Evolutionary conservation across 176 grass and related monocot genomes (phyloP), one percentile per base, ranked within the genome.

Genomic region (Melocanna baccifera): DNA sequence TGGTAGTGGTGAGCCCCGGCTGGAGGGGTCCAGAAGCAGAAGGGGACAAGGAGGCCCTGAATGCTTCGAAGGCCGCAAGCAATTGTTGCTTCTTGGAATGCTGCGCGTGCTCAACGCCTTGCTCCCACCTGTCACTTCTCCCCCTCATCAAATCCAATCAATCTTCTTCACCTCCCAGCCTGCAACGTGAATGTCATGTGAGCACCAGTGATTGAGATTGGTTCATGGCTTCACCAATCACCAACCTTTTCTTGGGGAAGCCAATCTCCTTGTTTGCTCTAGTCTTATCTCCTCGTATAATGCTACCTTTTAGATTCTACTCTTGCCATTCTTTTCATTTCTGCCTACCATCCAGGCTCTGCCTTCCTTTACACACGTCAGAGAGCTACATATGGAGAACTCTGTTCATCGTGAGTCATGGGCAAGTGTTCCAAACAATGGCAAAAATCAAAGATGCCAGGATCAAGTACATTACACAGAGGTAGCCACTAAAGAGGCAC

Each of bases 21-120:
- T 7, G 30, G 26, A 48, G 18, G 41, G 58, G 7, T 12, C 70
- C 43, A 69, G 63, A 51, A 76, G 62, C 70, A 37, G 22, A 75
- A 79, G 75, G 58, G 81, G 71, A 85, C 82, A 85, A 81, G 77
- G 62, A 71, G 46, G 78, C 53, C 70, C 76, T 50, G 70, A 89
- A 76, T 62, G 69, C 82, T 81, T 81, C 82, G 71, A 59, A 82
- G 66, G 84, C 84, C 83, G 76, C 82, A 89, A 81, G 40, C 12
- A 7, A 19, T 67, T 59, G 83, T 71, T 90, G 71, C 83, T 37
- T 58, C 83, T 59, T 55, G 78, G 66, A 82, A 90, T 71, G 79
- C 79, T 70, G 71, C 71, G 65, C 78, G 83, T 81, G 77, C 34
- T 61, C 65, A 30, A 25, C 19, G 10, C 43, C 18, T 67, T 22